Evolutionary conservation across 257 asterid genomes (phyloP).

Genomic region (Ajuga chamaepitys): DNA sequence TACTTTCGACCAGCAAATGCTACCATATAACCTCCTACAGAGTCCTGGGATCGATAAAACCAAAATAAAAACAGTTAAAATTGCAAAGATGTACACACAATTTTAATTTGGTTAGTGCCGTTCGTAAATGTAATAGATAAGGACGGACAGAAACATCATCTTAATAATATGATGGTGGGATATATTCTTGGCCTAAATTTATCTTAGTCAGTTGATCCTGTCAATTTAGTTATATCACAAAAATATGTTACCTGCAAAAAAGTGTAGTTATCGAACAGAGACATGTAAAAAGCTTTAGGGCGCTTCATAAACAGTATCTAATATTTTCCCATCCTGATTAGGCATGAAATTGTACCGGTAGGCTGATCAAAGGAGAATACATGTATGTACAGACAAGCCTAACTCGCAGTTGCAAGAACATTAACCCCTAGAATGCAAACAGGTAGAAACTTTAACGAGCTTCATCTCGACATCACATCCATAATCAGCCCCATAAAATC

Average conservation of each 20-base stretch:
- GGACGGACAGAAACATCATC: neutral
- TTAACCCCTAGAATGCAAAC: neutral
- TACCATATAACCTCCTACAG: conserved; percentile 91
- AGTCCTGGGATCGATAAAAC: conserved; percentile 35
- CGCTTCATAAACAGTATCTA: too few relatives aligned
- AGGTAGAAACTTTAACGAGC: neutral
- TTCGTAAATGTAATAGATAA: neutral
- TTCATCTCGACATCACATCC: neutral
- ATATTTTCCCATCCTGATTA: neutral
- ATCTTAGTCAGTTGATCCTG: neutral
- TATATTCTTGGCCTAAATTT: too few relatives aligned
- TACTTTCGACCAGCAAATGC: conserved; percentile 93
- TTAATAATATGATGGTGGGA: neutral
- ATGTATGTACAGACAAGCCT: neutral
- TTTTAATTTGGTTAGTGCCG: too few relatives aligned
- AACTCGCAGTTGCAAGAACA: neutral
- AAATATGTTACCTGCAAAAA: neutral
- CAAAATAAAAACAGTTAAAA: neutral
- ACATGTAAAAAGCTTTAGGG: too few relatives aligned
- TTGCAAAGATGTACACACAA: too few relatives aligned
- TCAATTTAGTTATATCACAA: neutral
- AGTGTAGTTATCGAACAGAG: neutral
- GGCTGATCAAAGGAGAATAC: neutral
- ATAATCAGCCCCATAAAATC: neutral
- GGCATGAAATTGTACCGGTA: neutral